These are phyloP conservation scores for Monosporascus sp. DNA, from an alignment of 2,329 filamentous ascomycete species.

Conservation along the genomic window DNA sequence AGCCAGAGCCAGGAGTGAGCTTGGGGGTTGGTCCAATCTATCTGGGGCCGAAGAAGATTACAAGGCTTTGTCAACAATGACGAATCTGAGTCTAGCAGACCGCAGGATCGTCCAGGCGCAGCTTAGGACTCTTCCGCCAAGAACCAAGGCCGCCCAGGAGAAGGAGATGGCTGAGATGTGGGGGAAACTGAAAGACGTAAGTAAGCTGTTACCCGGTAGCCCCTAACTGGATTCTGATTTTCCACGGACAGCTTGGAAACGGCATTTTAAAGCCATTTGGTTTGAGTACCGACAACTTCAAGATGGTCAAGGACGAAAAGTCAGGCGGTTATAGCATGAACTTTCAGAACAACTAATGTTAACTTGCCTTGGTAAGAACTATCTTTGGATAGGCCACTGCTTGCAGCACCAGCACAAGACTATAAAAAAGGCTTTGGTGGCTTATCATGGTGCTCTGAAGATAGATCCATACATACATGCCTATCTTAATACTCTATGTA, in stretches of 20 bases:
- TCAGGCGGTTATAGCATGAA: conserved; percentile 93
- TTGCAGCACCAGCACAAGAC: too few species aligned
- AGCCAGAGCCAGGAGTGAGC: conserved; percentile 64
- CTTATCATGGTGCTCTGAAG: too few species aligned
- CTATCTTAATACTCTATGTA: too few species aligned
- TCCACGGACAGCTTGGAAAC: conserved; percentile 62
- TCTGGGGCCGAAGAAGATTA: conserved; percentile 79
- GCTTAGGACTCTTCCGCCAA: conserved; percentile 58
- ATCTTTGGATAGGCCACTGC: background rate
- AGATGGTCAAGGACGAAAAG: conserved; percentile 86
- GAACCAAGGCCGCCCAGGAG: conserved; percentile 73
- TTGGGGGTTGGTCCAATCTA: conserved; percentile 73
- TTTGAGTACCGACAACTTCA: conserved; percentile 87
- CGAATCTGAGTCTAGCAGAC: conserved; percentile 60
- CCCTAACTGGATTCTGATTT: conserved; percentile 7
- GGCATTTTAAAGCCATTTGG: conserved; percentile 90
- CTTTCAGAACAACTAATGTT: conserved; percentile 46
- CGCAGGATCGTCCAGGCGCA: conserved; percentile 61
- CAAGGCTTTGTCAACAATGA: conserved; percentile 54
- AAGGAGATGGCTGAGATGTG: conserved; percentile 94
- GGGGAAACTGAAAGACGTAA: conserved; percentile 81
- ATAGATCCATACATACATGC: too few species aligned
- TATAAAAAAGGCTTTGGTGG: too few species aligned
- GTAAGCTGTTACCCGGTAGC: conserved; percentile 20
- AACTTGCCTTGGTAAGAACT: background rate